Base-by-base conservation (phyloP, 495 filamentous ascomycete species). In the Emericellopsis terricola region DNA sequence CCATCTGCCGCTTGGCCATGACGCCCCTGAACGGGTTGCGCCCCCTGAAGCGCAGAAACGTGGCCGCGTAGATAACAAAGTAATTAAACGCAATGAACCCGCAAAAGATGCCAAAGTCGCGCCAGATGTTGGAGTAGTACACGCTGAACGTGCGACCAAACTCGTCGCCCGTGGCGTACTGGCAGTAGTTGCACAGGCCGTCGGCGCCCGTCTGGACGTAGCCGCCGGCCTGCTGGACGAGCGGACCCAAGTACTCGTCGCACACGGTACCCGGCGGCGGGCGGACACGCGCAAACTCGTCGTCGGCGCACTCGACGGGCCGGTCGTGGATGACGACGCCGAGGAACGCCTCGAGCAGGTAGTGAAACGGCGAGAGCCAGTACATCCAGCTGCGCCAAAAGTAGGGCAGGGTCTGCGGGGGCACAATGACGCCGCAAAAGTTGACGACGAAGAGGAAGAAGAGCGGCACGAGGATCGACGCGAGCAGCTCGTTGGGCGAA, bases 381-480 rank as follows among this genome's bases (percentile, higher is more conserved):
- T 81, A 81, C 59, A 81, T 70, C 71, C 75, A 81, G 20, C 32
- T 36, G 19, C 55, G 51, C 66, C 70, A 79, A 48, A 79, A 78
- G 28, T 57, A 54, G 1, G 67, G 63, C 8, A 79, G 47, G 7
- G 55, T 57, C 0, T 33, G 33, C 34, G 68, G 67, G 0, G 74
- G 72, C 4, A 76, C 68, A 11, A 75, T 54, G 15, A 78, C 64
- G 35, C 75, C 72, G 33, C 69, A 73, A 51, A 78, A 81, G 6
- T 65, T 60, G 24, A 72, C 59, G 36, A 73, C 57, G 39, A 75
- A 73, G 14, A 66, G 60, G 52, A 79, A 75, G 48, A 78, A 70
- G 13, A 71, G 51, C 0, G 75, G 75, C 8, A 78, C 71, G 3
- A 80, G 62, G 1, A 86, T 46, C 7, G 69, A 74, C 11, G 78